These are phyloP conservation scores for Fomitopsis schrenkii DNA, from an alignment of 1,284 basidiomycete genomes.

Conservation along the genomic window DNA sequence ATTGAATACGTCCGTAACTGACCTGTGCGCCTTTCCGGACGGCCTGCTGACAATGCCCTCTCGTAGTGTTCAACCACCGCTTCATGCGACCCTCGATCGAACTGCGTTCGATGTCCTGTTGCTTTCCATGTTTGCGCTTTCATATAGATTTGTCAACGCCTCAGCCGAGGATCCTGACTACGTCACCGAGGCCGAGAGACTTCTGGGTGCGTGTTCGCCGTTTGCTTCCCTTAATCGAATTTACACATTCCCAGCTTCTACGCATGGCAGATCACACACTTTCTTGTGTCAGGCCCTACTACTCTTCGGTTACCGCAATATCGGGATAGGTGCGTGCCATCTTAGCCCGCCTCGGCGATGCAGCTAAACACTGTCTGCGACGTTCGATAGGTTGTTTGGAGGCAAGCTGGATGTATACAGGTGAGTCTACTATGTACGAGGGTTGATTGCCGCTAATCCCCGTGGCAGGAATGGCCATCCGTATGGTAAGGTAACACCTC, in stretches of 20 bases:
- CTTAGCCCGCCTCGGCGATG: neutral
- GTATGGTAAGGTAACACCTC: constrained; percentile 3
- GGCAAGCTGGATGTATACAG: constrained; percentile 6
- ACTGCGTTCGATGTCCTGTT: constrained; percentile 4
- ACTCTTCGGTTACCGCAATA: constrained; percentile 5
- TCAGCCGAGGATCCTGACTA: constrained; percentile 1
- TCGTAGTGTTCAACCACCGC: neutral
- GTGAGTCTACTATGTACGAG: neutral
- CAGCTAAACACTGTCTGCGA: neutral
- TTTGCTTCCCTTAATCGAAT: neutral
- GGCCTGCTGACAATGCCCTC: neutral
- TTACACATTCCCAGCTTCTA: neutral
- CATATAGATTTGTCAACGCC: neutral
- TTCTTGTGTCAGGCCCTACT: constrained; percentile 7
- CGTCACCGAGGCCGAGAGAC: constrained; percentile 1
- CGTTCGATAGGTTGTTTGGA: constrained; percentile 2
- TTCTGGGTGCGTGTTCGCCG: constrained; percentile 1
- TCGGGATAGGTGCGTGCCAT: constrained; percentile 6
- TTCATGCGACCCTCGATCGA: neutral
- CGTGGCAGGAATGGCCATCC: constrained; percentile 3
- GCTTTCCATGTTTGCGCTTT: constrained; percentile 1
- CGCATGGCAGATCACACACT: neutral
- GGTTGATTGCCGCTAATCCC: neutral
- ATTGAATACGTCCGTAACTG: constrained; percentile 2
- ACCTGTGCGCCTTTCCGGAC: neutral